Percentiles rank a stretch among this genome's conserved stretches.
These are phyloP conservation scores for Trichoderma citrinoviride DNA, from an alignment of 2,329 filamentous ascomycete genomes.

Conservation along the genomic window DNA sequence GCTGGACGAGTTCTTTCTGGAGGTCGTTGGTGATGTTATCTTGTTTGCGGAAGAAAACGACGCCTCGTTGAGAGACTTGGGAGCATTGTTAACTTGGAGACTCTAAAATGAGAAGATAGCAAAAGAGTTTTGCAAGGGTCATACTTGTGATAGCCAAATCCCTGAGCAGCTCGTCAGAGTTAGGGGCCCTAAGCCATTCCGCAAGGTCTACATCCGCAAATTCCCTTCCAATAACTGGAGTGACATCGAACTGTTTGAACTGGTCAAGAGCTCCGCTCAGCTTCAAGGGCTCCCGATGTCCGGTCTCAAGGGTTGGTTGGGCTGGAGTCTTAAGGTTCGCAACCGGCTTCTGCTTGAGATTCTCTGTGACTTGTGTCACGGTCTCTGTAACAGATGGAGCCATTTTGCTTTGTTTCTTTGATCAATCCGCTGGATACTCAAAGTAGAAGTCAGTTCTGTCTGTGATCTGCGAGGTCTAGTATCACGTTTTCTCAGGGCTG, in stretches of 20 bases:
- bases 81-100: not conserved
- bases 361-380: slow-evolving; percentile 3
- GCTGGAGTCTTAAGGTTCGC: not conserved
- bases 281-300: slow-evolving; percentile 16
- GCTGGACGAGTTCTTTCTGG: slow-evolving; percentile 40
- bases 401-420: not conserved
- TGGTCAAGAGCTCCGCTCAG: slow-evolving; percentile 33
- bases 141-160: slow-evolving; percentile 51
- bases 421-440: not conserved
- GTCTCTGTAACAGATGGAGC: slow-evolving; percentile 13
- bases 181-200: slow-evolving; percentile 36
- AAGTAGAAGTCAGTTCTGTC: too few species aligned
- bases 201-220: slow-evolving; percentile 40
- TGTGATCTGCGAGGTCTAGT: not conserved
- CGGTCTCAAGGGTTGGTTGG: not conserved
- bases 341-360: slow-evolving; percentile 2
- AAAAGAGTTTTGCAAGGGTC: not conserved
- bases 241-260: slow-evolving; percentile 41
- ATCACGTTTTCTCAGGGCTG: not conserved
- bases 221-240: slow-evolving; percentile 51
- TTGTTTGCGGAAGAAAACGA: slow-evolving; percentile 39
- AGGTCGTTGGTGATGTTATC: slow-evolving; percentile 35
- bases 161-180: slow-evolving; percentile 47
- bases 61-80: slow-evolving; percentile 37
- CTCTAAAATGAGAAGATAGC: too few species aligned